Base-by-base conservation (phyloP, 208 protist genomes). In the Acanthamoeba sp. region DNA sequence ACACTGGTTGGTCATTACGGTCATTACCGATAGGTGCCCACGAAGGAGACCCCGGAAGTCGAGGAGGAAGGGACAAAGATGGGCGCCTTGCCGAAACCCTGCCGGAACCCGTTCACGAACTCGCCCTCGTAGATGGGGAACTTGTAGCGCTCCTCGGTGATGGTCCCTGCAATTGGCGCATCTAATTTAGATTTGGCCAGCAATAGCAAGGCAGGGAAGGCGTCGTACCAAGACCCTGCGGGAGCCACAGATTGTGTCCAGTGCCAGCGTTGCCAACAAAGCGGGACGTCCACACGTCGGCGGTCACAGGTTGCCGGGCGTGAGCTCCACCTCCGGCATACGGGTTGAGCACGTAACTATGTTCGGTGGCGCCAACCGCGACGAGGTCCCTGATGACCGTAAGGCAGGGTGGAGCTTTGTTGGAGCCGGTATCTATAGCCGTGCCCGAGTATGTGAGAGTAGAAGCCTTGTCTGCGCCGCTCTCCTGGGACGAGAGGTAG, bases 31-130 rank as follows among this genome's bases (percentile, higher is more conserved):
- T 78, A 78, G n/a, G 10, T 38, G 66, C 66, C 66, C 5, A 27
- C 66, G 36, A 78, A 78, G 62, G 32, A 14, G 22, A 34, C n/a
- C 12, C n/a, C 34, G 36, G 34, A 20, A 20, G 36, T 24, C 1
- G 1, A 5, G 42, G 18, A 32, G 16, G 0, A 14, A 27, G 27
- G 45, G 12, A 87, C 57, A 24, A 64, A 87, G 29, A 87, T 87
- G 78, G 78, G 78, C 29, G 78, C 78, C 29, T 87, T 87, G 48
- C 78, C 78, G 38, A 87, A 87, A 40, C 78, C 78, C 18, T 87
- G 78, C 18, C 78, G 14, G 78, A 87, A 87, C 38, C 78, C 78
- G 29, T 32, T 55, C 27, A 36, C 78, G 38, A 87, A 87, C 48
- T 87, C 78, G 57, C 78, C 78, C 27, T 87, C 78, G 34, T 87